Percentiles rank a stretch among this genome's conserved stretches.
phyloP scores from a whole-genome alignment of 306 rosid genomes.

The Begonia masoniana region DNA sequence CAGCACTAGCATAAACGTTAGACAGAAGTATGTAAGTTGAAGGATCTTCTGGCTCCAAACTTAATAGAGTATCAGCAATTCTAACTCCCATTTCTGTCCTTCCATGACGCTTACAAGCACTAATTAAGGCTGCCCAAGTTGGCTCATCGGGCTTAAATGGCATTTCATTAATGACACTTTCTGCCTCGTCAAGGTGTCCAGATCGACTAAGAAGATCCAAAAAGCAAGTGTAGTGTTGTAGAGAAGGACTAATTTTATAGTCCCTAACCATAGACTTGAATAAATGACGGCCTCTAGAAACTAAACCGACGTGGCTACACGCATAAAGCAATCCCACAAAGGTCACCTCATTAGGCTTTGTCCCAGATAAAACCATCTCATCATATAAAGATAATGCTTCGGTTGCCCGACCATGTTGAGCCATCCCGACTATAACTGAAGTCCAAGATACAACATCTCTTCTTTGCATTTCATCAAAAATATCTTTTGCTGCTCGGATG shows the following conservation, averaged over 20 bases:
- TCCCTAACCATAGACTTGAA: constrained; percentile 56
- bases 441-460: constrained; percentile 89
- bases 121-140: constrained; percentile 79
- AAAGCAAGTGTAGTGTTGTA: constrained; percentile 81
- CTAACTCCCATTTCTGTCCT: constrained; percentile 48
- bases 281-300: constrained; percentile 46
- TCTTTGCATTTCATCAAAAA: constrained; percentile 37
- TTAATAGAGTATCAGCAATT: constrained; percentile 43
- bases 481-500: constrained; percentile 42
- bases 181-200: constrained; percentile 80
- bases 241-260: constrained; percentile 50
- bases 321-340: constrained; percentile 83
- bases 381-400: constrained; percentile 62
- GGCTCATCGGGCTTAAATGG: constrained; percentile 76
- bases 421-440: constrained; percentile 70
- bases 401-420: constrained; percentile 67
- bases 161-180: constrained; percentile 37
- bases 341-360: constrained; percentile 76
- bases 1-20: constrained; percentile 55
- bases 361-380: constrained; percentile 45
- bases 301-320: constrained; percentile 69
- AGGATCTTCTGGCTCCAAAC: constrained; percentile 49
- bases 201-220: constrained; percentile 83
- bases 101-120: constrained; percentile 65
- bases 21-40: constrained; percentile 58